These are phyloP conservation scores for Cystobasidium pallidum DNA, from an alignment of 1,284 basidiomycete species.

Conservation along the genomic window DNA sequence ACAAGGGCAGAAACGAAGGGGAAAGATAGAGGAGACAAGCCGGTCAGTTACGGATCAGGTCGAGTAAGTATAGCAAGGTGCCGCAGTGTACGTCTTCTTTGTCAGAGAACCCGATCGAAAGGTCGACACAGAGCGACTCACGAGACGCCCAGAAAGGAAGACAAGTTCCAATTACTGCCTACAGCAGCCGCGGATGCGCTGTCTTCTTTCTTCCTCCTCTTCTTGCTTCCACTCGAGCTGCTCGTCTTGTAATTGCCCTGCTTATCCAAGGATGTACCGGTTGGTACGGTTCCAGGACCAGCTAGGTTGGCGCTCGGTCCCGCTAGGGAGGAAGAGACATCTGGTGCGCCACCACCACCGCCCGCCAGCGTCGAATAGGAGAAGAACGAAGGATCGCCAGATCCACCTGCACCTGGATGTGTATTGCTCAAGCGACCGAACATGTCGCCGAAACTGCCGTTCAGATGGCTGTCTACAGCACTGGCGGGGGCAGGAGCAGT, in stretches of 20 bases:
- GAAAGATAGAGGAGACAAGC: neutral
- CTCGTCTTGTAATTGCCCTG: neutral
- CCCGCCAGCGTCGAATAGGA: conserved; percentile 18
- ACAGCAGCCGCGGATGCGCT: neutral
- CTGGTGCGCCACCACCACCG: neutral
- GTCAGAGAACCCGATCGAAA: neutral
- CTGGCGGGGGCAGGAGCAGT: neutral
- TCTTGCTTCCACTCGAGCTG: conserved; percentile 8
- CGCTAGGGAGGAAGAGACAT: neutral
- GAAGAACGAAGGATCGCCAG: conserved; percentile 7
- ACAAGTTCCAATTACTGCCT: conserved; percentile 22
- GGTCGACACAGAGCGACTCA: neutral
- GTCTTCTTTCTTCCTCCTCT: conserved; percentile 20
- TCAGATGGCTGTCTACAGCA: neutral
- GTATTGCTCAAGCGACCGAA: conserved; percentile 10
- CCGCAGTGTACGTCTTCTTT: neutral
- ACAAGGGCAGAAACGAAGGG: neutral
- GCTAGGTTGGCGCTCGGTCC: neutral
- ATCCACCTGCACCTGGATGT: neutral
- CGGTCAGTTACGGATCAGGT: neutral
- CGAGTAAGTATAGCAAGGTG: neutral
- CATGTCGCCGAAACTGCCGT: conserved; percentile 23
- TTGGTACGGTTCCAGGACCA: conserved; percentile 21
- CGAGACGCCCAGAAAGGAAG: conserved; percentile 10
- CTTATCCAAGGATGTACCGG: conserved; percentile 1